A percentile compares a stretch with the other conserved stretches of the same genome.
phyloP scores from a whole-genome alignment of 305 asterid species.

The Solanum chacoense region DNA sequence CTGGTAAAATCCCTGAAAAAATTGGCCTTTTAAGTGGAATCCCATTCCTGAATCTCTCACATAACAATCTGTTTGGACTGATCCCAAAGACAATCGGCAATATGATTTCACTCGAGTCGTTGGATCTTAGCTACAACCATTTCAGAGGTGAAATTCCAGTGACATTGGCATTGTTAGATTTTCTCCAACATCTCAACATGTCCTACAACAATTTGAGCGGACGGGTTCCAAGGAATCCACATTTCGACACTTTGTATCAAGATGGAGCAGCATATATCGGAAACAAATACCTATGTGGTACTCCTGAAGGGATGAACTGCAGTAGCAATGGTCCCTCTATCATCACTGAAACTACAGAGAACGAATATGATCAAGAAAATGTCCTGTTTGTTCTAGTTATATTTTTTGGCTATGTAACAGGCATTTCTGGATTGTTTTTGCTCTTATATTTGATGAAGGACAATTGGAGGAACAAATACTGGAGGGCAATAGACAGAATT shows the following conservation, averaged over 20 bases:
- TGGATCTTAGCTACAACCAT: neutral
- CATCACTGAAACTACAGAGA: neutral
- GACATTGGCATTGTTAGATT: neutral
- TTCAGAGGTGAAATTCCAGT: neutral
- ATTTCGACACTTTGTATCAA: neutral
- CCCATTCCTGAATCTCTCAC: neutral
- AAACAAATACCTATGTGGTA: neutral
- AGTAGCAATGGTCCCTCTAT: neutral
- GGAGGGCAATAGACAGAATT: constrained; percentile 9
- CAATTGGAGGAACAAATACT: neutral
- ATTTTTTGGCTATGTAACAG: neutral
- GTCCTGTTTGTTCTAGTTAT: neutral
- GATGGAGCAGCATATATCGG: constrained; percentile 1
- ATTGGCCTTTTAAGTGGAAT: neutral
- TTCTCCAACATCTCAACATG: neutral
- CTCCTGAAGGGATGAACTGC: constrained; percentile 6
- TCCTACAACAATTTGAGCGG: constrained; percentile 9
- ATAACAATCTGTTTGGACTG: neutral
- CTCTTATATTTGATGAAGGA: neutral
- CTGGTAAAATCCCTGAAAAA: neutral
- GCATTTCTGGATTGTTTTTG: neutral
- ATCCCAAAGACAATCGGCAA: neutral
- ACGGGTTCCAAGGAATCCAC: neutral
- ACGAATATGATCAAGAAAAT: neutral
- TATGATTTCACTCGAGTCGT: neutral